Evolutionary conservation across 2,329 filamentous ascomycete genomes (phyloP).

Genomic region (Arthrobotrys musiformis): DNA sequence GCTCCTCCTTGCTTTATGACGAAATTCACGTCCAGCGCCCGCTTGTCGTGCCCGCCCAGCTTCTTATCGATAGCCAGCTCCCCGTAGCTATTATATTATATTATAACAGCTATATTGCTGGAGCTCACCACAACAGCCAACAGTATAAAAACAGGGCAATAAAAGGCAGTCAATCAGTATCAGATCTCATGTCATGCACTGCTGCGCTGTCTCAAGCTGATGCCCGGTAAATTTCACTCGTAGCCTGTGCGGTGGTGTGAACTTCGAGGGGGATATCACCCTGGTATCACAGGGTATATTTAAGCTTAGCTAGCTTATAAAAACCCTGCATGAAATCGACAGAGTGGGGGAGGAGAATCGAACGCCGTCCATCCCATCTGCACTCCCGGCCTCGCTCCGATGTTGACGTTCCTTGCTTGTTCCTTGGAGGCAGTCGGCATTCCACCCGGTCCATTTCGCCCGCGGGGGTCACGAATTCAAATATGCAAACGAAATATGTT

Average conservation of each 20-base stretch:
- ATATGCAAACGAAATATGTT: conserved; percentile 2
- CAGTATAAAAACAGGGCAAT: background rate
- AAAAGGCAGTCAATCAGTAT: too few species aligned
- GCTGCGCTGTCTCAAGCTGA: conserved; percentile 32
- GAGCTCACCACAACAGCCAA: conserved; percentile 2
- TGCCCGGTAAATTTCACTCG: background rate
- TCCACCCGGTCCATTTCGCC: conserved; percentile 6
- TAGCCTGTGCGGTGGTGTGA: background rate
- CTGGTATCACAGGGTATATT: conserved; percentile 14
- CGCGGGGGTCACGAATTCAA: background rate
- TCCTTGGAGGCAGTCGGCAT: too few species aligned
- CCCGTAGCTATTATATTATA: background rate
- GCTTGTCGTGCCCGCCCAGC: background rate
- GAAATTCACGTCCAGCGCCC: conserved; percentile 2
- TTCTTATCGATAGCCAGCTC: conserved; percentile 35
- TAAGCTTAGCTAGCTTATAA: too few species aligned
- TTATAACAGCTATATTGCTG: background rate
- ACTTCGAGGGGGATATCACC: background rate
- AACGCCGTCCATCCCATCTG: conserved; percentile 16
- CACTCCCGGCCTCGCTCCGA: conserved; percentile 20
- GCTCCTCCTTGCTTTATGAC: conserved; percentile 16
- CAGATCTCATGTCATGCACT: conserved; percentile 31
- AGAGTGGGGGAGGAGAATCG: conserved; percentile 1
- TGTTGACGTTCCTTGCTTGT: too few species aligned
- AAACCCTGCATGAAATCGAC: conserved; percentile 23